These are phyloP conservation scores for Cryptococcus jaspeensis DNA, from an alignment of 1,284 basidiomycete genomes.

Conservation along the genomic window DNA sequence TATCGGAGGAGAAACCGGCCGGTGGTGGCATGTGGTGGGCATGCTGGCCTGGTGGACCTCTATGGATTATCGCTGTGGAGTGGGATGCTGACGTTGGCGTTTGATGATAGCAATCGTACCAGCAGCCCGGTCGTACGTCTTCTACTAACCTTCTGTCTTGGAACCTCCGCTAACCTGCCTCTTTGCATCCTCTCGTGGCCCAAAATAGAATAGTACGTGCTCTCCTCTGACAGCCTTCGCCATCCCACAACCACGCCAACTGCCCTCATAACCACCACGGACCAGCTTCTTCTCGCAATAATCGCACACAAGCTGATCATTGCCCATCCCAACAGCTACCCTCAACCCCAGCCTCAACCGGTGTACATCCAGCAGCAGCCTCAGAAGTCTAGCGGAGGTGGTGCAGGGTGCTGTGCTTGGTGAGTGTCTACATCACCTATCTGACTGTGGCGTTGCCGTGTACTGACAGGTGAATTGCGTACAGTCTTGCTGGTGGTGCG, in stretches of 20 bases:
- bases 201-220: conserved; percentile 13
- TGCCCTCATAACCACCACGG: background rate
- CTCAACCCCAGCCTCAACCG: conserved; percentile 46
- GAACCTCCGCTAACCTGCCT: background rate
- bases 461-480: conserved; percentile 2
- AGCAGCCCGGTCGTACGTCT: conserved; percentile 35
- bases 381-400: conserved; percentile 27
- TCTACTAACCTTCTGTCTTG: background rate
- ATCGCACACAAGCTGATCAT: background rate
- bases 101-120: conserved; percentile 28
- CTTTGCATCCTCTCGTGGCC: background rate
- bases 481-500: conserved; percentile 33
- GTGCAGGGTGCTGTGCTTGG: conserved; percentile 35
- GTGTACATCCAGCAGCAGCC: conserved; percentile 46
- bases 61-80: background rate
- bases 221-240: background rate
- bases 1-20: background rate
- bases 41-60: background rate
- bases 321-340: conserved; percentile 26
- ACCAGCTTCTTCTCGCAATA: background rate
- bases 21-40: background rate
- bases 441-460: background rate
- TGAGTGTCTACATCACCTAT: conserved; percentile 6
- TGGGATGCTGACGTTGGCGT: background rate
- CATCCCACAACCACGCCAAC: background rate